A percentile compares a stretch with the other conserved stretches of the same genome.
Conservation (phyloP, 208 protist species). For the Wallacemonas sp. region DNA sequence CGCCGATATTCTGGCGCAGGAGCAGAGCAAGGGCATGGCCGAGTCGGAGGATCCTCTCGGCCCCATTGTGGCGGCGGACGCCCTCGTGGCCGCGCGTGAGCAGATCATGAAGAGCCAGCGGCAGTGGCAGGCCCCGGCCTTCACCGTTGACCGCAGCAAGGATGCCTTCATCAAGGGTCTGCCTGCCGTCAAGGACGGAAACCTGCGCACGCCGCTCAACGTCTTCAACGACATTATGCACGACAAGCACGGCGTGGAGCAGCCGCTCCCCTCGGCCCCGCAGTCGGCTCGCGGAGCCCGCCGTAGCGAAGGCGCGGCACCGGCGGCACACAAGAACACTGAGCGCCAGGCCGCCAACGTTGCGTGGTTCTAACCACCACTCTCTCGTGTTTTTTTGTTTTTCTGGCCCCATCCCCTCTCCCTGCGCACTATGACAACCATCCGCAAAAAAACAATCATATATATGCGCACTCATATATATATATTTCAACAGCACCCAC, state of each 20-base stretch:
- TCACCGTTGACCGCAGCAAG: conserved; percentile 42
- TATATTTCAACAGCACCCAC: too few species aligned
- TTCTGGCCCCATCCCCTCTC: not conserved
- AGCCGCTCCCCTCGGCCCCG: conserved; percentile 15
- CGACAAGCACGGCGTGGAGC: conserved; percentile 52
- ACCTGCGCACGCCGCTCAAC: conserved; percentile 72
- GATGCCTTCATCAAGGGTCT: conserved; percentile 55
- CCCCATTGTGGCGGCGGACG: conserved; percentile 52
- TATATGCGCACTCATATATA: too few species aligned
- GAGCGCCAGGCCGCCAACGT: conserved; percentile 35
- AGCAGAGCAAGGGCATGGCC: conserved; percentile 36
- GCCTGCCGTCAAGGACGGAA: conserved; percentile 58
- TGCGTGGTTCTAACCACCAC: conserved; percentile 45
- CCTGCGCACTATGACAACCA: not conserved
- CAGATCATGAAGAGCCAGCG: conserved; percentile 46
- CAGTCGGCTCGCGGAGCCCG: conserved; percentile 15
- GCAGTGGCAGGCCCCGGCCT: conserved; percentile 42
- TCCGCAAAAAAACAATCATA: too few species aligned
- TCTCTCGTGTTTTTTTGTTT: not conserved
- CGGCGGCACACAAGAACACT: conserved; percentile 17
- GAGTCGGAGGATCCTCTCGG: conserved; percentile 81
- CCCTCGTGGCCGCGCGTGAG: conserved; percentile 57
- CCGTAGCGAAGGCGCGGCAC: conserved; percentile 14
- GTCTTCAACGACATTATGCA: conserved; percentile 80
- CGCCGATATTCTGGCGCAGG: conserved; percentile 31